Percentiles rank a stretch among this genome's conserved stretches.
phyloP scores from a whole-genome alignment of 805 yeast species.

The Ascoidea asiatica region DNA sequence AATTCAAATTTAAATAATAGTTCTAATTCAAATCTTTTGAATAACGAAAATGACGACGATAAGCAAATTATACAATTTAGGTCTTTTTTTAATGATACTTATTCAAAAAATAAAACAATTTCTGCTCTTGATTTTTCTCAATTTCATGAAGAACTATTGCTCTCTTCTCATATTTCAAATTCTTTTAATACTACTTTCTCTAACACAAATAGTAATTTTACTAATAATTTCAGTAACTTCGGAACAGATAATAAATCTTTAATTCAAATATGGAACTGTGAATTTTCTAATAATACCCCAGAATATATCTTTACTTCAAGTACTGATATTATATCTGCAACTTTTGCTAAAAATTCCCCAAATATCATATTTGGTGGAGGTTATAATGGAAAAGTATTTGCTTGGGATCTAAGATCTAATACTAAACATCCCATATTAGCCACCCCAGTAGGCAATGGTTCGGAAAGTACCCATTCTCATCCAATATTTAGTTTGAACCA shows the following conservation, averaged over 20 bases:
- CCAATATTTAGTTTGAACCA: not conserved
- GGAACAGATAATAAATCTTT: conserved; percentile 13
- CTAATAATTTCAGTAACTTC: not conserved
- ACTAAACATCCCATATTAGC: not conserved
- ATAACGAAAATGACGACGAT: not conserved
- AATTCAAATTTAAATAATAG: not conserved
- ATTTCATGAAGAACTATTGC: conserved; percentile 9
- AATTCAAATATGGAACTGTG: conserved; percentile 18
- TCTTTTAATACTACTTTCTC: not conserved
- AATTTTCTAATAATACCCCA: conserved; percentile 13
- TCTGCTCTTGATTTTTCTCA: conserved; percentile 12
- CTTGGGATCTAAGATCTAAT: conserved; percentile 22
- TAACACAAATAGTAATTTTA: not conserved
- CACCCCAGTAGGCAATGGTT: not conserved
- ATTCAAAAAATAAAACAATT: conserved; percentile 4
- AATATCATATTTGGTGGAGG: conserved; percentile 25
- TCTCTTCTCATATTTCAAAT: conserved; percentile 5
- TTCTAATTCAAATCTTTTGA: not conserved
- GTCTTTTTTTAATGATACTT: conserved; percentile 1
- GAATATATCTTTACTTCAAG: conserved; percentile 21
- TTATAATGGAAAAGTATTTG: conserved; percentile 23
- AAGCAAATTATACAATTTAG: conserved; percentile 1
- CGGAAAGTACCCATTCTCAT: not conserved
- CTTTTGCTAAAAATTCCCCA: conserved; percentile 19
- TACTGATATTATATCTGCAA: conserved; percentile 18